Evolutionary conservation across 2,329 filamentous ascomycete species (phyloP).

Genomic region (Calonectria pseudoreteaudii): DNA sequence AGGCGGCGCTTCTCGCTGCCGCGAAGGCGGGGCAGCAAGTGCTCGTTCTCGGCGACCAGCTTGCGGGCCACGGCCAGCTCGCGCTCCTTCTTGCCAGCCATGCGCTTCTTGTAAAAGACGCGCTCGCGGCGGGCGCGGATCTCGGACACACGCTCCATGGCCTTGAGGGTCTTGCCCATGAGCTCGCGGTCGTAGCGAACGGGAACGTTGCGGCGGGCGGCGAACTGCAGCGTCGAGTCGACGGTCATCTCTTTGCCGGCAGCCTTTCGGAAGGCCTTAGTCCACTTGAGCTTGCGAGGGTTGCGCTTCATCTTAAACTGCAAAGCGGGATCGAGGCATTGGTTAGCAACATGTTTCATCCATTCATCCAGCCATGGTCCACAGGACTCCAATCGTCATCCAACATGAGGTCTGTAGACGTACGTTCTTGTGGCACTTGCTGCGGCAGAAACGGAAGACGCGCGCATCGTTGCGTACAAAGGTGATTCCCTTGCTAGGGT

Average conservation of each 20-base stretch:
- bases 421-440: slow-evolving; percentile 71
- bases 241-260: slow-evolving; percentile 91
- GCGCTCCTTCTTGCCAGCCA: slow-evolving; percentile 89
- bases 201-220: slow-evolving; percentile 91
- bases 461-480: slow-evolving; percentile 64
- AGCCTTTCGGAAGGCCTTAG: slow-evolving; percentile 86
- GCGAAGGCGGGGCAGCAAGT: slow-evolving; percentile 83
- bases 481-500: slow-evolving; percentile 67
- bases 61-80: slow-evolving; percentile 85
- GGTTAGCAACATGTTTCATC: slow-evolving; percentile 15
- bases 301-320: slow-evolving; percentile 98
- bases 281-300: slow-evolving; percentile 96
- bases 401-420: slow-evolving; percentile 33
- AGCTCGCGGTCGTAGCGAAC: slow-evolving; percentile 96
- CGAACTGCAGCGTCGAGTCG: slow-evolving; percentile 93
- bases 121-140: slow-evolving; percentile 86
- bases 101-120: slow-evolving; percentile 92
- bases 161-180: slow-evolving; percentile 86
- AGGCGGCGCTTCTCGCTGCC: slow-evolving; percentile 71
- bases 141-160: slow-evolving; percentile 91
- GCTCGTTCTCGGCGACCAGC: slow-evolving; percentile 91
- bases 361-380: not conserved
- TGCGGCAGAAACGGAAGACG: slow-evolving; percentile 70
- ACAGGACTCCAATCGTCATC: not conserved
- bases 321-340: not conserved